phyloP scores from a whole-genome alignment of 208 protist genomes.

The Crithidia thermophila region DNA sequence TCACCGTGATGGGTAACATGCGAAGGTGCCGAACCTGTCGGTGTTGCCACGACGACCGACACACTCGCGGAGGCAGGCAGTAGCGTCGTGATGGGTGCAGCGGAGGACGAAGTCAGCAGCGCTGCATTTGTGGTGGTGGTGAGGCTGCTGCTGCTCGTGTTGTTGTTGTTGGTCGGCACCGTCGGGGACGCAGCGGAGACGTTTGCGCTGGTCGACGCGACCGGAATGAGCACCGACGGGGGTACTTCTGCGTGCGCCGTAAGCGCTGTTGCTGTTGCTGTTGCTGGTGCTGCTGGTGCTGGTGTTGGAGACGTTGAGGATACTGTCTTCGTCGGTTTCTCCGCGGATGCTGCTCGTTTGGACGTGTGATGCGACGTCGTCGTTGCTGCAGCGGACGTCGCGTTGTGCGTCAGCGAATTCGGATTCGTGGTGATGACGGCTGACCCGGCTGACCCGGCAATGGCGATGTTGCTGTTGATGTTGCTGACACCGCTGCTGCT shows the following conservation, averaged over 20 bases:
- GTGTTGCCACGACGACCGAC: background rate
- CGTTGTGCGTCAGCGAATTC: background rate
- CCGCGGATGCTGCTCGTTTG: background rate
- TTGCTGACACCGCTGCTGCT: background rate
- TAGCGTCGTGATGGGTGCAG: too few species aligned
- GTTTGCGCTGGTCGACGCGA: too few species aligned
- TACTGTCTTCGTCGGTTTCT: too few species aligned
- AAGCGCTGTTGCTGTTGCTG: background rate
- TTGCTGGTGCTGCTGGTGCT: background rate
- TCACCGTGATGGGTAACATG: background rate
- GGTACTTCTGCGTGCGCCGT: too few species aligned
- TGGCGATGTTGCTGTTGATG: background rate
- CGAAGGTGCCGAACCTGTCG: background rate
- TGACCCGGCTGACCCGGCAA: too few species aligned
- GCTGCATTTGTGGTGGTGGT: conserved; percentile 2
- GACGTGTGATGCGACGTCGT: background rate
- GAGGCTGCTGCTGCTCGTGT: background rate
- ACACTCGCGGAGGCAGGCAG: conserved; percentile 4
- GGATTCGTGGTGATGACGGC: too few species aligned
- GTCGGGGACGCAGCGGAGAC: background rate
- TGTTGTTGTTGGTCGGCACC: background rate
- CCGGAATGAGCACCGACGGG: too few species aligned
- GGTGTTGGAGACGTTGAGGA: too few species aligned
- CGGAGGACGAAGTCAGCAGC: too few species aligned
- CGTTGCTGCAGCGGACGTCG: background rate